These are phyloP conservation scores for Neurospora tetrasperma DNA, from an alignment of 495 filamentous ascomycete genomes.

Conservation along the genomic window DNA sequence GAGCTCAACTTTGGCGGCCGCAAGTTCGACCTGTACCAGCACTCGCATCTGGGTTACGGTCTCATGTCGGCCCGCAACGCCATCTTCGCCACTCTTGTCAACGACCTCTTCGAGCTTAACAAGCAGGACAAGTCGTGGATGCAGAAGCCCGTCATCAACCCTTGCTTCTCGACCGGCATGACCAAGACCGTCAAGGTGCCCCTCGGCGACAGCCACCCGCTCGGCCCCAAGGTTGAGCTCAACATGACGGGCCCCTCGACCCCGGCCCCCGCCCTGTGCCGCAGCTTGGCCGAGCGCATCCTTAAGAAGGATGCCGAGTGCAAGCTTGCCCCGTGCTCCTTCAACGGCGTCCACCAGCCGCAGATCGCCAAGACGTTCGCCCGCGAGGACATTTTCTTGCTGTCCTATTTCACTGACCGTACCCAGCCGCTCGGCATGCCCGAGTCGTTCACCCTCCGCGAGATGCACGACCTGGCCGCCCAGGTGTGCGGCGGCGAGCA, in stretches of 20 bases:
- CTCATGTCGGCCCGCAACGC: slow-evolving; percentile 87
- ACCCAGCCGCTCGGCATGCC: slow-evolving; percentile 89
- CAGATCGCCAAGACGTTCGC: slow-evolving; percentile 87
- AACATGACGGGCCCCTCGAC: slow-evolving; percentile 80
- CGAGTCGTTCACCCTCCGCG: slow-evolving; percentile 79
- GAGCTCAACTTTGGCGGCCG: slow-evolving; percentile 81
- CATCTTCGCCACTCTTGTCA: slow-evolving; percentile 62
- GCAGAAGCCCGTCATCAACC: slow-evolving; percentile 64
- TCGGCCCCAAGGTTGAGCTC: slow-evolving; percentile 52
- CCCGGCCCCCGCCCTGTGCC: slow-evolving; percentile 74
- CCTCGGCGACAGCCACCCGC: slow-evolving; percentile 49
- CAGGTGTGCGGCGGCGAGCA: slow-evolving; percentile 74
- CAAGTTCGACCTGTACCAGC: slow-evolving; percentile 90
- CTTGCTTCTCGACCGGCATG: slow-evolving; percentile 81
- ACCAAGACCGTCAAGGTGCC: slow-evolving; percentile 55
- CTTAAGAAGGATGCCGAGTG: slow-evolving; percentile 80
- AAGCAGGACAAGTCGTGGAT: slow-evolving; percentile 39
- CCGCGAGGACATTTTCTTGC: slow-evolving; percentile 85
- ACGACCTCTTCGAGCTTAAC: slow-evolving; percentile 47
- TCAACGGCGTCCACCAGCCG: slow-evolving; percentile 94
- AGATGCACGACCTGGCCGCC: slow-evolving; percentile 72
- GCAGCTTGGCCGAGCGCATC: slow-evolving; percentile 78
- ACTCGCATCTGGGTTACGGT: slow-evolving; percentile 95
- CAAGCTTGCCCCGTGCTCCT: slow-evolving; percentile 81
- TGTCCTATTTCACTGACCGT: slow-evolving; percentile 96